Evolutionary conservation across 2,329 filamentous ascomycete species (phyloP), one percentile per base, ranked within the genome.

Genomic region (Thelonectria rubi): DNA sequence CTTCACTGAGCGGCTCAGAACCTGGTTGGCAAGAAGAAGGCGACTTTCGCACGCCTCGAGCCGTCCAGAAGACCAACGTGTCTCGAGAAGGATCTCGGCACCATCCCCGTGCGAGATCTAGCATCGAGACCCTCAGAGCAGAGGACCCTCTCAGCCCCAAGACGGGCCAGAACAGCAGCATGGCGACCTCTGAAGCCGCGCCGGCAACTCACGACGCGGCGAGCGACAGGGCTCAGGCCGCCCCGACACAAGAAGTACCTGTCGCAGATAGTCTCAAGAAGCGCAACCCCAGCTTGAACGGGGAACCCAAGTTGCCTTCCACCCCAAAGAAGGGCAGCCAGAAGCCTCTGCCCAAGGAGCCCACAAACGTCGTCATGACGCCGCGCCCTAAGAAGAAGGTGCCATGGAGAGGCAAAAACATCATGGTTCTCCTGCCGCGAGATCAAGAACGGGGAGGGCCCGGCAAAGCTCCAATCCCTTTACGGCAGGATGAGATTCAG

Each of bases 381-480:
- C 86, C 86, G n/a, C 80, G 86, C 12, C 65, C 86, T 8, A 91
- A 85, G 78, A 93, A 91, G 74, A 92, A 89, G 77, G 81, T 94
- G 2, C 83, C 84, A 47, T 93, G 91, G 90, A 90, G 85, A 71
- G 89, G 89, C 59, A 93, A 92, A 78, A 88, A 86, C 61, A 92
- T 92, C 55, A 77, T 91, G 69, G 88, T 94, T 45, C 80, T 88
- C 24, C 78, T 94, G 18, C 91, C 91, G 6, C 79, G 84, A 47
- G 88, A 91, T 63, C 88, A 91, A 54, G 83, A 86, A 55, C 84
- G 89, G 66, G 90, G 90, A 18, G 81, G 83, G 45, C 79, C 80
- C 1, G 85, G 84, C 42, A 81, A 82, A 39, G 77, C 81, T 0
- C 83, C 85, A 0, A 76, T 80, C 58, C 88, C 88, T 4, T 78